Evolutionary conservation across 139 green algal genomes (phyloP).

Genomic region (Coccomyxa sp.): DNA sequence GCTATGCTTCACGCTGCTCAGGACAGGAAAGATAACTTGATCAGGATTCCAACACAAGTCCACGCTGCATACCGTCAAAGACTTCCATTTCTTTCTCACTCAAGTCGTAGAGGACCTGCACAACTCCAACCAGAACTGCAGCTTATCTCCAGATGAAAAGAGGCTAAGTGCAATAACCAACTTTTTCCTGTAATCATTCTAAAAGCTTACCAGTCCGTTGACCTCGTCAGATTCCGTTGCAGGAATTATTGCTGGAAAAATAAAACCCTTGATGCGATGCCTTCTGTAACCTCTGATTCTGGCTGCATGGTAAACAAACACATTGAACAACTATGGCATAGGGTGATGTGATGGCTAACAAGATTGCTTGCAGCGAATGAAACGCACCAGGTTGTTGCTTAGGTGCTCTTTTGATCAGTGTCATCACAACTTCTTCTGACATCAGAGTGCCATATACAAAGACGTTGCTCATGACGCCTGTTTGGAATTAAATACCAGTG

Average conservation of each 20-base stretch:
- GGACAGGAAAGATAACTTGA: not conserved
- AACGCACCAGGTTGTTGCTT: not conserved
- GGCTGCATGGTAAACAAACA: slow-evolving; percentile 20
- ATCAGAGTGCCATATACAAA: slow-evolving; percentile 54
- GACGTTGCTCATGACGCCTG: slow-evolving; percentile 5
- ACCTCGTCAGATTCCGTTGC: slow-evolving; percentile 16
- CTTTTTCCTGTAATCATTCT: not conserved
- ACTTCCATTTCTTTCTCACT: slow-evolving; percentile 51
- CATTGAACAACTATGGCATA: not conserved
- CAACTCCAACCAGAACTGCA: not conserved
- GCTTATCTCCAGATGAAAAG: not conserved
- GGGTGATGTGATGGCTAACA: not conserved
- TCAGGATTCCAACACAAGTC: not conserved
- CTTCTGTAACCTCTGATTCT: slow-evolving; percentile 48
- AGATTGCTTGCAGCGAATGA: no score
- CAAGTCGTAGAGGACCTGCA: slow-evolving; percentile 55
- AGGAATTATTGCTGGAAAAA: slow-evolving; percentile 58
- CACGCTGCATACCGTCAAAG: slow-evolving; percentile 39
- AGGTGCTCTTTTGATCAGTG: slow-evolving; percentile 12
- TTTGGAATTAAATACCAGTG: no score
- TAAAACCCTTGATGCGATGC: slow-evolving; percentile 46
- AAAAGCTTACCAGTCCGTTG: slow-evolving; percentile 29
- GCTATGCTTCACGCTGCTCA: not conserved
- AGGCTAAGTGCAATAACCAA: not conserved
- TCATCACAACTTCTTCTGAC: slow-evolving; percentile 22